Conservation (phyloP, 2,329 filamentous ascomycete species). For the Trichoderma brevicompactum region DNA sequence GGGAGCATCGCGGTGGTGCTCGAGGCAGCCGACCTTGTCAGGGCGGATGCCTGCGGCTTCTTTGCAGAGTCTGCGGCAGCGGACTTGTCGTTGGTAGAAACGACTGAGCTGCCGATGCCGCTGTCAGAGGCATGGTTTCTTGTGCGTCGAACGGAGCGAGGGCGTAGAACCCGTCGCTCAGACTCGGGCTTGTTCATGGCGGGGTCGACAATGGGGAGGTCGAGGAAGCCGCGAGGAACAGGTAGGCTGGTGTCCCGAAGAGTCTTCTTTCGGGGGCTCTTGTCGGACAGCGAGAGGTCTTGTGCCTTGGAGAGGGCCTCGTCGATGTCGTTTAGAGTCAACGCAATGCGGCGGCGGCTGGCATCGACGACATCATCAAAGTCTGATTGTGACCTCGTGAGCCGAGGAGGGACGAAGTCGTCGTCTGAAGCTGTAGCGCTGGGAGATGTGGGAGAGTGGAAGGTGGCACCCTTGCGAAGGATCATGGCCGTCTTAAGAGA, state of each 20-base stretch:
- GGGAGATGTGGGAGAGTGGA: conserved; percentile 58
- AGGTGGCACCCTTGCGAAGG: conserved; percentile 73
- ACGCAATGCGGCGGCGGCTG: conserved; percentile 68
- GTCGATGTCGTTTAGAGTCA: conserved; percentile 69
- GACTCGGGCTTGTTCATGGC: conserved; percentile 50
- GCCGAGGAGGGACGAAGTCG: conserved; percentile 55
- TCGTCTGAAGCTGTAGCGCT: conserved; percentile 45
- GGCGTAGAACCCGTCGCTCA: conserved; percentile 57
- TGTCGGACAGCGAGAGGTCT: conserved; percentile 46
- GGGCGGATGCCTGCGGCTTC: conserved; percentile 55
- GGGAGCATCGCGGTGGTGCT: conserved; percentile 55
- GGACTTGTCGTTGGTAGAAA: conserved; percentile 60
- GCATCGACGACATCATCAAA: conserved; percentile 74
- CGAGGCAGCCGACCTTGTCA: conserved; percentile 63
- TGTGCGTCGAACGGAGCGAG: conserved; percentile 58
- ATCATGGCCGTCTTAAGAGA: conserved; percentile 46
- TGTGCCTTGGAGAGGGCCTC: conserved; percentile 59
- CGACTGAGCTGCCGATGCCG: conserved; percentile 82
- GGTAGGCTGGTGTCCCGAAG: conserved; percentile 62
- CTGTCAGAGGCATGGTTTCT: conserved; percentile 82
- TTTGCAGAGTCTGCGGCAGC: conserved; percentile 50
- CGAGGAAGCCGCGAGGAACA: conserved; percentile 63
- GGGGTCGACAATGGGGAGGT: conserved; percentile 58
- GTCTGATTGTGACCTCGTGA: conserved; percentile 70
- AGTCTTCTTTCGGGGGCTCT: conserved; percentile 36